Evolutionary conservation across 441 rosid species (phyloP).

Genomic region (Gossypium gossypioides): DNA sequence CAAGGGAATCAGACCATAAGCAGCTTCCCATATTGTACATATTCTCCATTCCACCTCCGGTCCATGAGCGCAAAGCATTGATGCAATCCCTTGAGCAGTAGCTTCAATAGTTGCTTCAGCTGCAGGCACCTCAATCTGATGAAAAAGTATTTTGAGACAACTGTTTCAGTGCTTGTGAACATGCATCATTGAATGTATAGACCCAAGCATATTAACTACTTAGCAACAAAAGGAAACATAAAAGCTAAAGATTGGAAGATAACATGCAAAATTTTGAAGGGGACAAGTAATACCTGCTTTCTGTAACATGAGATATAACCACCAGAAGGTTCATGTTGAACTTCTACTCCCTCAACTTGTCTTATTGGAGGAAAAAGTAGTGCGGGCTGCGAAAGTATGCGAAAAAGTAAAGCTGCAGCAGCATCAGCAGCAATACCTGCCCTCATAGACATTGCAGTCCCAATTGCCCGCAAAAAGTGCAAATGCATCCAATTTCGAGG

Average conservation of each 20-base stretch:
- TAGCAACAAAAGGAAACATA: constrained; percentile 5
- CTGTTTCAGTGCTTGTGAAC: constrained; percentile 6
- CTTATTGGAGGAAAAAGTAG: constrained; percentile 89
- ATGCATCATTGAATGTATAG: not conserved
- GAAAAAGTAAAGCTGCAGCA: constrained; percentile 96
- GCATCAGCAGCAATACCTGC: constrained; percentile 98
- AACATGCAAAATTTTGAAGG: constrained; percentile 6
- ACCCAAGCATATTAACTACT: not conserved
- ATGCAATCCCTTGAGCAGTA: constrained; percentile 98
- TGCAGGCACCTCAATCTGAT: constrained; percentile 88
- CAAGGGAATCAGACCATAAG: constrained; percentile 88
- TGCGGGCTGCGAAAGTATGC: constrained; percentile 88
- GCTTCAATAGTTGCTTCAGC: constrained; percentile 98
- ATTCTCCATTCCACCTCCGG: constrained; percentile 99
- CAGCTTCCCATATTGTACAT: constrained; percentile 99
- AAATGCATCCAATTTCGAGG: constrained; percentile 99
- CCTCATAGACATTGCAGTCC: constrained; percentile 98
- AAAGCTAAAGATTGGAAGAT: not conserved
- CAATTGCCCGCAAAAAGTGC: constrained; percentile 97
- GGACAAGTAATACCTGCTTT: constrained; percentile 53
- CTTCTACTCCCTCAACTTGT: constrained; percentile 85
- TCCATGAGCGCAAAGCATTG: constrained; percentile 99
- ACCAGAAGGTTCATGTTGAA: constrained; percentile 62
- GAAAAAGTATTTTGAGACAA: constrained; percentile 14
- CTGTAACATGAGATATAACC: constrained; percentile 70